These are phyloP conservation scores for Astrephomene gubernaculifera DNA, from an alignment of 139 green algal species.

Conservation along the genomic window DNA sequence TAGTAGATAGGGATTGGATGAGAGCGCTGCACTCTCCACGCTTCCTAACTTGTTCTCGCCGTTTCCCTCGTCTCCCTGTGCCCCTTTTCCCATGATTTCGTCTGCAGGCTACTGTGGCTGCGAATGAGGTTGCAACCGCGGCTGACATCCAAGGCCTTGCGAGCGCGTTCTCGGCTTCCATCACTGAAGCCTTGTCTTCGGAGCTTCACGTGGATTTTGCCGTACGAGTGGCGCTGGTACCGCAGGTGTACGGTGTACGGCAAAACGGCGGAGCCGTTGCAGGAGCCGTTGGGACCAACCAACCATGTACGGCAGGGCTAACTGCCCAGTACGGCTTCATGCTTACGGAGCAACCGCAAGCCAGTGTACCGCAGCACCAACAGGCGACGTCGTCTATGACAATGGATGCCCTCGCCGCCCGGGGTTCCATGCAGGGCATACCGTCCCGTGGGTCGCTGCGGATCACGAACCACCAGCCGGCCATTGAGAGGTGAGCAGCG, in stretches of 20 bases:
- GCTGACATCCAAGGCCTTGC: slow-evolving; percentile 9
- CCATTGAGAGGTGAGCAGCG: too few species aligned
- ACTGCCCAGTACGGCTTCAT: slow-evolving; percentile 28
- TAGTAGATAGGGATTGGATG: too few species aligned
- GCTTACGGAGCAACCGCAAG: slow-evolving; percentile 27
- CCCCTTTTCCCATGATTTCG: background rate
- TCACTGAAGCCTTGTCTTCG: background rate
- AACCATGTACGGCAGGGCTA: too few species aligned
- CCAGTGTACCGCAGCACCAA: background rate
- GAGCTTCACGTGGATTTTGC: slow-evolving; percentile 29
- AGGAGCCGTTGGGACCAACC: too few species aligned
- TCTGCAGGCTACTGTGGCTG: background rate
- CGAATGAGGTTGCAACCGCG: background rate
- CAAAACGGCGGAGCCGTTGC: too few species aligned
- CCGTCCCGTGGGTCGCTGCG: too few species aligned
- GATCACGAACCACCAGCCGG: too few species aligned
- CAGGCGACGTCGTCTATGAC: background rate
- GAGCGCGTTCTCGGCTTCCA: background rate
- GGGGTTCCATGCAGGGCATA: too few species aligned
- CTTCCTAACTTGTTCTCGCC: too few species aligned
- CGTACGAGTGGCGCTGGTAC: slow-evolving; percentile 21
- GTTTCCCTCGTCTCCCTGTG: background rate
- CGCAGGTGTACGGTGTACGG: background rate
- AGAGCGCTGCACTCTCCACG: too few species aligned
- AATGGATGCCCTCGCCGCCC: too few species aligned